Evolutionary conservation across 306 rosid genomes (phyloP).

Genomic region (Medicago arabica): DNA sequence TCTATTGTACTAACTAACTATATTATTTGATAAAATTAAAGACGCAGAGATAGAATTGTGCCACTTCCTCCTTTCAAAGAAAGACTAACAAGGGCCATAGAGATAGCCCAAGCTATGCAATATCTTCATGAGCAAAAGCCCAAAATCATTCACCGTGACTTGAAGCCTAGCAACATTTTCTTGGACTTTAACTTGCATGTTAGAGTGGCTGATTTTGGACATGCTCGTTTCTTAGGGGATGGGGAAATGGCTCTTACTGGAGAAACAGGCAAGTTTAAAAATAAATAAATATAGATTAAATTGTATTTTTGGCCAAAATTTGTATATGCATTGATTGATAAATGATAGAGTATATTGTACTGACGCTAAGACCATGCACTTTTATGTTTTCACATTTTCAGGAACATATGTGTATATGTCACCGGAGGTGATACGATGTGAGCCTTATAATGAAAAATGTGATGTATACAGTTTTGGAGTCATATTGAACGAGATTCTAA

Average conservation of each 20-base stretch:
- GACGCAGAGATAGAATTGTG: constrained; percentile 47
- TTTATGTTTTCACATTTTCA: constrained; percentile 7
- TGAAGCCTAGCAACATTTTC: constrained; percentile 77
- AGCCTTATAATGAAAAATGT: constrained; percentile 82
- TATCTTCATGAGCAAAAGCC: constrained; percentile 86
- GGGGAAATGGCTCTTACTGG: constrained; percentile 59
- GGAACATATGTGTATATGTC: constrained; percentile 87
- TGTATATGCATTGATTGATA: neutral
- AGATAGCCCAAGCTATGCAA: constrained; percentile 81
- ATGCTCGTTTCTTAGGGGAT: constrained; percentile 74
- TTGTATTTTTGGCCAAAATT: too few species aligned
- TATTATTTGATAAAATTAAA: neutral
- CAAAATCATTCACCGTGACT: constrained; percentile 68
- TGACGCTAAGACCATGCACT: neutral
- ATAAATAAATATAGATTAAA: neutral
- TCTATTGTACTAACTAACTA: too few species aligned
- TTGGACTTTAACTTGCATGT: constrained; percentile 67
- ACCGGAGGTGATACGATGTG: constrained; percentile 67
- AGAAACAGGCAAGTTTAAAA: constrained; percentile 45
- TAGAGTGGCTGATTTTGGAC: constrained; percentile 79
- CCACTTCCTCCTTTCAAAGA: constrained; percentile 61
- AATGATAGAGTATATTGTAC: neutral
- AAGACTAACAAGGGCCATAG: constrained; percentile 59
- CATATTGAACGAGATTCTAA: constrained; percentile 67
- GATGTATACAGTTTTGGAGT: constrained; percentile 76